Conservation (phyloP, 192 early-diverging fungal genomes). For the Entophlyctis luteolus region DNA sequence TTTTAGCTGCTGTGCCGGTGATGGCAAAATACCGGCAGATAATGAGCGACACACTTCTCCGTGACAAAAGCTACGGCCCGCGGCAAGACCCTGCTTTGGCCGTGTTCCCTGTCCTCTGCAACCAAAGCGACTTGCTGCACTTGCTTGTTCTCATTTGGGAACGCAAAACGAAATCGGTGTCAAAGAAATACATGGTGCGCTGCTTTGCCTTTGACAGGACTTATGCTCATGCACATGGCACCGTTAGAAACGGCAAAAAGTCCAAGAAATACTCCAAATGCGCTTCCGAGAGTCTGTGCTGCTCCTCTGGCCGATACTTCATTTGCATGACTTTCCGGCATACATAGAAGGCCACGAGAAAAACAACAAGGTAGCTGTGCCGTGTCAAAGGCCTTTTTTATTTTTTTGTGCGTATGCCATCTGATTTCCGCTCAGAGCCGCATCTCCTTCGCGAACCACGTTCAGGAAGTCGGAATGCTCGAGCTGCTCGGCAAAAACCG, state of each 20-base stretch:
- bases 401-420: background rate
- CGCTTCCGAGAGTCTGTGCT: slow-evolving; percentile 33
- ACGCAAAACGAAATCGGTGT: slow-evolving; percentile 24
- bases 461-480: slow-evolving; percentile 30
- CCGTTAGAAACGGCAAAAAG: slow-evolving; percentile 4
- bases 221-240: background rate
- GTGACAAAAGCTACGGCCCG: slow-evolving; percentile 13
- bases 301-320: slow-evolving; percentile 42
- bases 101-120: slow-evolving; percentile 37
- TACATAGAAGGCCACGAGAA: slow-evolving; percentile 38
- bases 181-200: slow-evolving; percentile 30
- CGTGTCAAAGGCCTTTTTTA: background rate
- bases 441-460: slow-evolving; percentile 22
- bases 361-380: slow-evolving; percentile 4
- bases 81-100: slow-evolving; percentile 34
- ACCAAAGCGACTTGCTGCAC: slow-evolving; percentile 40
- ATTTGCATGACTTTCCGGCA: slow-evolving; percentile 33
- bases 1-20: slow-evolving; percentile 34
- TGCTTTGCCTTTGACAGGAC: background rate
- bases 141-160: slow-evolving; percentile 43
- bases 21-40: slow-evolving; percentile 43
- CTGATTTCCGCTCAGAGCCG: slow-evolving; percentile 12
- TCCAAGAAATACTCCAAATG: slow-evolving; percentile 4
- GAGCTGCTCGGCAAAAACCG: slow-evolving; percentile 26
- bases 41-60: slow-evolving; percentile 35